Conservation (phyloP, 208 protist genomes). For the Leptomonas pyrrhocoris region DNA sequence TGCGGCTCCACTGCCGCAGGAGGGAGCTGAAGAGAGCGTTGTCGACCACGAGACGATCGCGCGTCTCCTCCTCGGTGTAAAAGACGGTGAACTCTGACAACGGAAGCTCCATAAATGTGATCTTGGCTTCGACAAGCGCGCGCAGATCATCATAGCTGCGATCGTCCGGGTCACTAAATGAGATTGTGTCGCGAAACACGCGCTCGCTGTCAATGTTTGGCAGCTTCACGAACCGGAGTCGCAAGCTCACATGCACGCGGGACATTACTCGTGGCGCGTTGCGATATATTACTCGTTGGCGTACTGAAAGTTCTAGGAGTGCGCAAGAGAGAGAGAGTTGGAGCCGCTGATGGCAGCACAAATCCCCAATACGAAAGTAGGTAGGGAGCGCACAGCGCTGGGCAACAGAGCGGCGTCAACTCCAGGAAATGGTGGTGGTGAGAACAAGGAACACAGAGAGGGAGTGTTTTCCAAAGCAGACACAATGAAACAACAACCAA, state of each 20-base stretch:
- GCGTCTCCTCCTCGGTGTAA: slow-evolving; percentile 50
- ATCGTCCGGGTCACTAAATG: slow-evolving; percentile 54
- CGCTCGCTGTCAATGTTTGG: slow-evolving; percentile 60
- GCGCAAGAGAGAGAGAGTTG: background rate
- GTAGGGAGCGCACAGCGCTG: no score
- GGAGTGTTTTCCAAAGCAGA: no score
- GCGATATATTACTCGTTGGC: no score
- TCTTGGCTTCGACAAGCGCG: slow-evolving; percentile 70
- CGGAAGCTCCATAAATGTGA: slow-evolving; percentile 77
- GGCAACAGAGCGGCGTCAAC: no score
- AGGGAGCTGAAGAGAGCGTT: slow-evolving; percentile 67
- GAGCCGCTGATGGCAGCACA: no score
- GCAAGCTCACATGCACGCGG: slow-evolving; percentile 30
- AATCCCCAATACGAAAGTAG: no score
- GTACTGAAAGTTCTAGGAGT: no score
- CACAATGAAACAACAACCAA: no score
- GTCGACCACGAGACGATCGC: slow-evolving; percentile 83
- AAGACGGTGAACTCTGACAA: slow-evolving; percentile 65
- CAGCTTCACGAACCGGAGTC: slow-evolving; percentile 70
- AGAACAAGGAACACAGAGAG: no score
- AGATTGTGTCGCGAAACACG: slow-evolving; percentile 71
- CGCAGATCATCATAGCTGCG: slow-evolving; percentile 61
- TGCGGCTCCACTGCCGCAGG: slow-evolving; percentile 41
- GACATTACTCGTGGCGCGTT: background rate
- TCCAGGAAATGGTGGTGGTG: no score